Evolutionary conservation across 2,329 filamentous ascomycete species (phyloP), one percentile per base, ranked within the genome.

Genomic region (Monilinia aucupariae): DNA sequence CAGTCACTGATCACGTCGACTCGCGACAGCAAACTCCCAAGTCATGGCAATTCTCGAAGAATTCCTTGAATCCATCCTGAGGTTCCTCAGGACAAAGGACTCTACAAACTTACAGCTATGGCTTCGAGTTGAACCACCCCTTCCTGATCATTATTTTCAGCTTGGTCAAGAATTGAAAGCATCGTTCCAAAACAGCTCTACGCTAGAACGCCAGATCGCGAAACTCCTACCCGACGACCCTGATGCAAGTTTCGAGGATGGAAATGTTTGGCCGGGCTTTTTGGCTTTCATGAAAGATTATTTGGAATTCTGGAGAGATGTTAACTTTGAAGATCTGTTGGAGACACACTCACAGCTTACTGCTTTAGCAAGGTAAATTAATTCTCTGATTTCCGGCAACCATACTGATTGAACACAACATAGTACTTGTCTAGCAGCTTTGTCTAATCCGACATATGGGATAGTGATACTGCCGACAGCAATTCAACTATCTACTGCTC

Each of bases 391-490:
- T 13, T 50, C 50, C 32, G 10, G 5, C 27, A 32, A 58, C 37
- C 22, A 12, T 61, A 56, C 54, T 68, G 62, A 68, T 27, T 15
- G 22, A 51, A 17, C 56, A 30, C 51, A 20, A 8, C 39, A 25
- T 64, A 93, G 91, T 71, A 88, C 92, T 70, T 94, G 89, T 69
- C 89, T 91, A 32, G 89, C 89, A 25, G 92, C 92, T 0, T 84
- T 97, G 54, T 85, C 86, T 8, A 88, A 96, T 71, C 85, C 88
- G 1, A 87, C 86, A 15, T 87, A 92, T 73, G 93, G 93, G 39
- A 83, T 88, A 37, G 82, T 96, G 70, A 85, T 97, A 70, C 84
- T 97, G 48, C 87, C 91, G 49, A 92, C 91, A 3, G 90, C 91
- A 72, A 86, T 96, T 70, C 88, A 89, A 37, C 83, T 96, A 60